Evolutionary conservation across 441 rosid genomes (phyloP).

Genomic region (Flueggea neowawraea): DNA sequence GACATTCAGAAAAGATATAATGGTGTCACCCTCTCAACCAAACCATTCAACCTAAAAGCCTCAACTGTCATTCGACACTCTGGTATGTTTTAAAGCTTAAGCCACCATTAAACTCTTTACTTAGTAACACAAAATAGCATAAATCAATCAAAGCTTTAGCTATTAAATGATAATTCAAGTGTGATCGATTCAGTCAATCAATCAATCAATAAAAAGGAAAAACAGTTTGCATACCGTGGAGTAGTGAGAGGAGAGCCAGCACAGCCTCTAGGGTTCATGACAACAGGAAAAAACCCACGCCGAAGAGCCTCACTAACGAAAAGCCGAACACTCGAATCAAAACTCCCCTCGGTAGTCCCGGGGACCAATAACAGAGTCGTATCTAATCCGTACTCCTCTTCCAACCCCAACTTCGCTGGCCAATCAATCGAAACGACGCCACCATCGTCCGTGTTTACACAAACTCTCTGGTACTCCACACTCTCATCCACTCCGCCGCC

Average conservation of each 20-base stretch:
- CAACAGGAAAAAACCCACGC: constrained; percentile 84
- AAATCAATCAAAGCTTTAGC: too few species aligned
- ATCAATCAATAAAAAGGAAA: neutral
- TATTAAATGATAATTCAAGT: neutral
- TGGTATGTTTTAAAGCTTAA: too few species aligned
- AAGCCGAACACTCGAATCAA: constrained; percentile 44
- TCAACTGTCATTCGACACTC: too few species aligned
- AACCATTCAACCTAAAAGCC: too few species aligned
- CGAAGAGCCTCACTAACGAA: constrained; percentile 62
- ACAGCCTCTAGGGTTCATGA: constrained; percentile 98
- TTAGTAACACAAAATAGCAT: too few species aligned
- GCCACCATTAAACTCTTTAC: too few species aligned
- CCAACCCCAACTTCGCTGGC: constrained; percentile 77
- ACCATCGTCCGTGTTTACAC: constrained; percentile 65
- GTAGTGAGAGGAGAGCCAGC: constrained; percentile 94
- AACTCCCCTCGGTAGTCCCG: constrained; percentile 80
- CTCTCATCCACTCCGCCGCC: constrained; percentile 19
- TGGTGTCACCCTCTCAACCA: too few species aligned
- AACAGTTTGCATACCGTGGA: constrained; percentile 49
- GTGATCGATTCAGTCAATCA: neutral
- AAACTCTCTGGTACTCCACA: constrained; percentile 76
- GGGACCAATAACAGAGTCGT: constrained; percentile 82
- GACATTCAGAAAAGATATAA: too few species aligned
- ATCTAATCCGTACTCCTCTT: constrained; percentile 82
- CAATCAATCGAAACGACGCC: constrained; percentile 92